These are phyloP conservation scores for Pyricularia sp. DNA, from an alignment of 2,329 filamentous ascomycete species.

Conservation along the genomic window DNA sequence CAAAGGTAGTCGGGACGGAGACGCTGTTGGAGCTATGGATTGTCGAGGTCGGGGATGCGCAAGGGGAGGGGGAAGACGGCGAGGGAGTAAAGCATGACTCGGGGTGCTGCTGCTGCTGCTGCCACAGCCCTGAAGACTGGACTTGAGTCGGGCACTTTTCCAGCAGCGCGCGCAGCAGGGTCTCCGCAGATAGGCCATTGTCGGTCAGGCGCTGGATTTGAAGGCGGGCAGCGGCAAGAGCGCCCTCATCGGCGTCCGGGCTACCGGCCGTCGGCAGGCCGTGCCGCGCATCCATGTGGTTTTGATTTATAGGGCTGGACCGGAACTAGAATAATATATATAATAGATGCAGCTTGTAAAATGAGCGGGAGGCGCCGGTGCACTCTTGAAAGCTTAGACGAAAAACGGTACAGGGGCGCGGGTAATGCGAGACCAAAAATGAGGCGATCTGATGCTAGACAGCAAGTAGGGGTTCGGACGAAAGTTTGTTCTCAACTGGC, in stretches of 20 bases:
- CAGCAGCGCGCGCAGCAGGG: constrained; percentile 21
- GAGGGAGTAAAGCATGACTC: neutral
- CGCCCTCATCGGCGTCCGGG: constrained; percentile 15
- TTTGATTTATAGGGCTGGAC: neutral
- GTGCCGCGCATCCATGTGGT: constrained; percentile 4
- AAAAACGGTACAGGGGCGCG: neutral
- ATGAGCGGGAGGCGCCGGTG: neutral
- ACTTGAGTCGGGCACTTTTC: constrained; percentile 17
- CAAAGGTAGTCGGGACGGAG: constrained; percentile 3
- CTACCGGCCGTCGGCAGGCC: constrained; percentile 5
- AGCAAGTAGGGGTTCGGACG: neutral
- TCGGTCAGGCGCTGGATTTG: constrained; percentile 22
- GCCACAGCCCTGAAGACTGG: neutral
- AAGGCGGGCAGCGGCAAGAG: constrained; percentile 19
- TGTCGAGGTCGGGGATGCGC: constrained; percentile 1
- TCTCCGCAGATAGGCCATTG: constrained; percentile 20
- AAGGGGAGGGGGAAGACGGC: neutral
- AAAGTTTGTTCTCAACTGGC: neutral
- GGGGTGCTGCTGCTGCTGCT: neutral
- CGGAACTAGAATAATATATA: neutral
- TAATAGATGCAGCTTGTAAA: neutral
- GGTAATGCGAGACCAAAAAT: neutral
- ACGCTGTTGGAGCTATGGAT: neutral
- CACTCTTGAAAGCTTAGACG: neutral
- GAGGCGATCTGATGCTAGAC: neutral